A percentile compares a stretch with the other conserved stretches of the same genome.
Evolutionary conservation across 2,329 filamentous ascomycete species (phyloP).

Genomic region (Hortaea werneckii): DNA sequence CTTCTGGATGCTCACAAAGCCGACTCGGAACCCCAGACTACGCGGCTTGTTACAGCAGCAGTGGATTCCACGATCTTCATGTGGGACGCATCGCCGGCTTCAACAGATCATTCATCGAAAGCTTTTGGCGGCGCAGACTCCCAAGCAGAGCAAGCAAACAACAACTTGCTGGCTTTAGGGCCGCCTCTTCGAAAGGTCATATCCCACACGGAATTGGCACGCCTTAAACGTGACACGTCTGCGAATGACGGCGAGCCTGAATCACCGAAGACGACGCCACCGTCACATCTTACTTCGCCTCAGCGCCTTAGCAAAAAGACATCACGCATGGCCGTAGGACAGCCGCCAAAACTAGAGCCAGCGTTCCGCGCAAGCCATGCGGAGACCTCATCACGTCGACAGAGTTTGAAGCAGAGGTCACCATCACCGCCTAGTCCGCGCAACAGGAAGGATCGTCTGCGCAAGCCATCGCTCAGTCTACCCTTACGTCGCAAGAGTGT

Average conservation of each 20-base stretch:
- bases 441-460: constrained; percentile 15
- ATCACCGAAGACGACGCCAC: constrained; percentile 31
- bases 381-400: constrained; percentile 11
- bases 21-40: constrained; percentile 4
- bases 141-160: background rate
- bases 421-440: constrained; percentile 32
- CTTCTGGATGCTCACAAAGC: constrained; percentile 1
- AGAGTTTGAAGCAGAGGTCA: constrained; percentile 26
- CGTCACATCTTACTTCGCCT: constrained; percentile 36
- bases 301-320: constrained; percentile 45
- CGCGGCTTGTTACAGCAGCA: constrained; percentile 37
- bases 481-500: constrained; percentile 38
- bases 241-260: constrained; percentile 24
- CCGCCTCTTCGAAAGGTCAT: constrained; percentile 76
- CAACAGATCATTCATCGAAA: constrained; percentile 3
- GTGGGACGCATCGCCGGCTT: constrained; percentile 28
- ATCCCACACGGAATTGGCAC: constrained; percentile 76
- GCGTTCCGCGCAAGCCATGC: constrained; percentile 20
- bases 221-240: constrained; percentile 51
- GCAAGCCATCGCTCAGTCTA: constrained; percentile 40
- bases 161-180: constrained; percentile 40
- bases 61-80: constrained; percentile 43
- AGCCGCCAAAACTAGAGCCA: constrained; percentile 35
- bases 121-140: background rate
- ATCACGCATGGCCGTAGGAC: constrained; percentile 42